Base-by-base conservation (phyloP, 2,329 filamentous ascomycete genomes). In the Purpureocillium takamizusanense region DNA sequence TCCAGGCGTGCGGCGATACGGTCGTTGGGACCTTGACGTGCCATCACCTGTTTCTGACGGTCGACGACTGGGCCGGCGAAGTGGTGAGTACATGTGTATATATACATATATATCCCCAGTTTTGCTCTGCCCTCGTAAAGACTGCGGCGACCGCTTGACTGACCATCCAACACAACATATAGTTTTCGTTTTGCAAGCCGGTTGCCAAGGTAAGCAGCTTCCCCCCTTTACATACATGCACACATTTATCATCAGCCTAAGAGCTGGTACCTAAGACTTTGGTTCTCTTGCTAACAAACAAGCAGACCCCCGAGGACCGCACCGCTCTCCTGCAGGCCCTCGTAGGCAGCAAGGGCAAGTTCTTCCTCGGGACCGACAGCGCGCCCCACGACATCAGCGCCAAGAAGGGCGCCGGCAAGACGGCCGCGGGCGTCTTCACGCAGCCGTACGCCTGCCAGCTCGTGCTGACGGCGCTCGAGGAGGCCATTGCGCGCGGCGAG, bases 1-100 rank as follows among this genome's bases (percentile, higher is more conserved):
- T 95, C 28, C 72, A 74, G 46, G 67, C 75, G 12, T 94, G 87
- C 53, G 86, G 87, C 0, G 74, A 81, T 14, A 84, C 76, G 3
- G 90, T 95, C 17, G 82, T 75, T 1, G 71, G 69, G 64, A 90
- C 85, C 9, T 87, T 94, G 48, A 95, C 88, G 0, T 85, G 86
- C 2, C 88, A 95, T 54, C 88, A 95, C 53, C 69, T 94, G 16
- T 87, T 77, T 48, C 71, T 95, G 25, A 86, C 83, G 11, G 78
- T 31, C 2, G 33, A 39, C 15, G 33, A 39, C 35, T 37, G 35
- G 35, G 35, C 35, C 28, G 35, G 35, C 18, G 35, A 37, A 14
- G 35, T 37, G 29, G 35, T 37, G 27, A 37, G 35, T 37, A 2
- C n/a, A n/a, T n/a, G n/a, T n/a, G n/a, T n/a, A n/a, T n/a, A n/a